Conservation (phyloP, 164 flowering plant species). For the Berberis thunbergii region DNA sequence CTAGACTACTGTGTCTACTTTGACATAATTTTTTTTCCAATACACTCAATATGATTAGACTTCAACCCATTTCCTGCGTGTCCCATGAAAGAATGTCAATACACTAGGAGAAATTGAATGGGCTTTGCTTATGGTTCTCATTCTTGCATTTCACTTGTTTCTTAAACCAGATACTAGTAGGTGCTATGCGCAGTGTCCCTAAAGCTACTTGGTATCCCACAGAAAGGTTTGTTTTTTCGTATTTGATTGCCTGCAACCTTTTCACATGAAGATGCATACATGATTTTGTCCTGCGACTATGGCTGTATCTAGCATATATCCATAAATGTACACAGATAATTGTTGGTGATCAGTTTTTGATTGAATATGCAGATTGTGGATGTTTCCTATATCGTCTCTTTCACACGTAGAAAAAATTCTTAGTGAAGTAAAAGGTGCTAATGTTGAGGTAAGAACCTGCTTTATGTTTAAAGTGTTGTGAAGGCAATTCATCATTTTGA, state of each 20-base stretch:
- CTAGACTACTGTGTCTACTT: too few relatives aligned
- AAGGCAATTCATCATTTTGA: not conserved
- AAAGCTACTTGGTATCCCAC: slow-evolving; percentile 75
- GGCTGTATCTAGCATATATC: too few relatives aligned
- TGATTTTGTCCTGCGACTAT: too few relatives aligned
- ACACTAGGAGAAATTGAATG: not conserved
- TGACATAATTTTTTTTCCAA: too few relatives aligned
- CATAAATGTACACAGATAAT: not conserved
- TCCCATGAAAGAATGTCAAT: too few relatives aligned
- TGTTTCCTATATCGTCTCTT: slow-evolving; percentile 67
- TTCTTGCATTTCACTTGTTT: slow-evolving; percentile 5
- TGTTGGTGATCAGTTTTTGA: slow-evolving; percentile 2
- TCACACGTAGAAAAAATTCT: slow-evolving; percentile 57
- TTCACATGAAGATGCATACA: too few relatives aligned
- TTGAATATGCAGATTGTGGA: slow-evolving; percentile 66
- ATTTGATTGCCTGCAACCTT: not conserved
- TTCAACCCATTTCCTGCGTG: too few relatives aligned
- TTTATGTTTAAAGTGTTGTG: not conserved
- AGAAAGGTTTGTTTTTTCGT: slow-evolving; percentile 48
- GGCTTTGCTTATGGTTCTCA: not conserved
- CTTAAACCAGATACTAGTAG: slow-evolving; percentile 40
- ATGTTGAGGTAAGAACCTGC: slow-evolving; percentile 40
- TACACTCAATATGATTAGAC: too few relatives aligned
- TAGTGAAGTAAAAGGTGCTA: slow-evolving; percentile 25
- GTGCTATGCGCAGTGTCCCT: slow-evolving; percentile 56